phyloP scores from a whole-genome alignment of 2,329 filamentous ascomycete genomes.

The Calonectria hongkongensis region DNA sequence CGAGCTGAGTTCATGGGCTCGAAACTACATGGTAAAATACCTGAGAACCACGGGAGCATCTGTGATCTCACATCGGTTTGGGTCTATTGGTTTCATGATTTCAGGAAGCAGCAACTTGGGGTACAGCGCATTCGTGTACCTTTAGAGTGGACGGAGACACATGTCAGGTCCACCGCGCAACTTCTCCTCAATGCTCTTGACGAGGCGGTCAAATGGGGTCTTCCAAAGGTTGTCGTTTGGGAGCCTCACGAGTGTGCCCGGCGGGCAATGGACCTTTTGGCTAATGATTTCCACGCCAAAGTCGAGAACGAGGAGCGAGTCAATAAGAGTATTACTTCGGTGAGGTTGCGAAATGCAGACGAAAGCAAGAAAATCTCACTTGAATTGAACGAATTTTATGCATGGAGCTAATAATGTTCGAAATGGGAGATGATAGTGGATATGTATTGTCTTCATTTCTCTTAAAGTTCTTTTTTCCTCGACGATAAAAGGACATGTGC shows the following conservation, averaged over 20 bases:
- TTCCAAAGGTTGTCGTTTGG: conserved; percentile 6
- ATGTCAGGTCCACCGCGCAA: conserved; percentile 1
- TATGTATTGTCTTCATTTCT: neutral
- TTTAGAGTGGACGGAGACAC: neutral
- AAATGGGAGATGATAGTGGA: neutral
- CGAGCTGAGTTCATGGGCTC: neutral
- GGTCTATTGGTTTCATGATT: conserved; percentile 16
- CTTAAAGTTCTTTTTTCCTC: neutral
- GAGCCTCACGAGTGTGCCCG: conserved; percentile 5
- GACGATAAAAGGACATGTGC: too few relatives aligned
- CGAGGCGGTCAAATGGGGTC: neutral
- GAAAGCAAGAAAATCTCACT: neutral
- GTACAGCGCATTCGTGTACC: conserved; percentile 1
- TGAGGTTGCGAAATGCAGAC: conserved; percentile 4
- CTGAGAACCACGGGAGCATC: neutral
- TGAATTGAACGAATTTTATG: conserved; percentile 10
- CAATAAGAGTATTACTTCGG: conserved; percentile 1
- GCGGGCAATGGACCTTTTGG: conserved; percentile 2
- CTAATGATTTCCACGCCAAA: neutral
- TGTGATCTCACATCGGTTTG: neutral
- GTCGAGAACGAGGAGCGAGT: conserved; percentile 7
- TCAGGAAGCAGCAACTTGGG: neutral
- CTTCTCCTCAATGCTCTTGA: conserved; percentile 9
- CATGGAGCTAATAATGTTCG: neutral
- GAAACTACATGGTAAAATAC: neutral